Evolutionary conservation across 495 filamentous ascomycete genomes (phyloP), one percentile per base, ranked within the genome.

Genomic region (Neurospora tetraspora): DNA sequence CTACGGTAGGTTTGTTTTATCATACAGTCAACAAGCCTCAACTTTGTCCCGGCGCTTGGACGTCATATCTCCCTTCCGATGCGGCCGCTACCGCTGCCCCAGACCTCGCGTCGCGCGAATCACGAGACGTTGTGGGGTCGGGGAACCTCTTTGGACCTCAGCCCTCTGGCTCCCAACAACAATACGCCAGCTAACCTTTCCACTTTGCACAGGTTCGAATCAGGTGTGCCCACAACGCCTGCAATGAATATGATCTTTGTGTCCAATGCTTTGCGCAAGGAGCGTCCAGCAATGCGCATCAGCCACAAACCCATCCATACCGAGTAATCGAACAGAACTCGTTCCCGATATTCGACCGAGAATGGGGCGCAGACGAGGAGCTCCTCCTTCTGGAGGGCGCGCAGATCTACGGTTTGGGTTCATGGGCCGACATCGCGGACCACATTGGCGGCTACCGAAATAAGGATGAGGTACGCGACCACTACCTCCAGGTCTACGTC

Each of bases 291-390:
- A 90, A 90, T 70, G 89, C 91, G 72, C 96, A 99, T 79, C 89
- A 95, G 73, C 94, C 94, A 43, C 84, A 87, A 3, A 91, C 92
- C 5, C 96, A 99, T 81, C 85, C 92, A 27, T 98, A 89, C 79
- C 91, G 92, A 76, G 96, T 99, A 69, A 98, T 98, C 76, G 96
- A 99, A 78, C 96, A 98, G 78, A 96, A 99, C 79, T 97, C 94
- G 1, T 94, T 98, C 47, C 96, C 96, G 1, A 98, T 99, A 45
- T 99, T 97, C 75, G 90, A 94, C 73, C 88, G 88, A 71, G 95
- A 97, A 73, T 99, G 96, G 96, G 96, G 96, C 53, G 96, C 96
- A 7, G 96, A 99, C 79, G 96, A 99, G 79, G 96, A 99, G 81
- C 83, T 98, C 18, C 82, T 97, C 10, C 84, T 99, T 47, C 83